Evolutionary conservation across 139 green algal species (phyloP).

Genomic region (Chlorella sp.): DNA sequence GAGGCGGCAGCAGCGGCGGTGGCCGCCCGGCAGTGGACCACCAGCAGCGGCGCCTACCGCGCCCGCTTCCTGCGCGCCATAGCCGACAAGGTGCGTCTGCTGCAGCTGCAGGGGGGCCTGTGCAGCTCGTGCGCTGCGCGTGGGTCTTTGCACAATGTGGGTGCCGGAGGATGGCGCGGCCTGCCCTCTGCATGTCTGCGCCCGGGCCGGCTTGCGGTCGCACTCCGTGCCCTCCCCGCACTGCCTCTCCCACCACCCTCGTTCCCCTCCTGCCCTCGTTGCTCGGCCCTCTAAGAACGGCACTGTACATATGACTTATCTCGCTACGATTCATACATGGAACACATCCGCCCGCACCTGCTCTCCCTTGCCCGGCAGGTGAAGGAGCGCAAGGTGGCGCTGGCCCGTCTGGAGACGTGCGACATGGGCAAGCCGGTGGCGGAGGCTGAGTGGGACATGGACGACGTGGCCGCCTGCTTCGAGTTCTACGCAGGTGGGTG

Average conservation of each 20-base stretch:
- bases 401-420: conserved; percentile 79
- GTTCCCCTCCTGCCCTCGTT: not conserved
- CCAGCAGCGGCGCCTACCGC: conserved; percentile 57
- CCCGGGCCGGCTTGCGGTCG: too few species aligned
- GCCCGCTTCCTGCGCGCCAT: conserved; percentile 64
- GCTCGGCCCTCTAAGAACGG: too few species aligned
- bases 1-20: conserved; percentile 55
- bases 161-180: too few species aligned
- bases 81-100: conserved; percentile 60
- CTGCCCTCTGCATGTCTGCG: too few species aligned
- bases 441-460: conserved; percentile 90
- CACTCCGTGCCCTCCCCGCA: not conserved
- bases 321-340: too few species aligned
- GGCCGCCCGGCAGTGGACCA: conserved; percentile 56
- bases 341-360: not conserved
- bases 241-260: not conserved
- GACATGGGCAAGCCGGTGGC: conserved; percentile 90
- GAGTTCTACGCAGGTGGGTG: conserved; percentile 71
- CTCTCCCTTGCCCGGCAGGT: conserved; percentile 46
- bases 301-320: too few species aligned
- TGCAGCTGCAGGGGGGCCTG: too few species aligned
- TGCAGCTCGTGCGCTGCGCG: not conserved
- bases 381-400: conserved; percentile 60
- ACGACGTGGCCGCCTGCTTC: conserved; percentile 68
- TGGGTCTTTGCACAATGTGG: too few species aligned